phyloP scores from a whole-genome alignment of 257 asterid species.

The Rehmannia glutinosa region DNA sequence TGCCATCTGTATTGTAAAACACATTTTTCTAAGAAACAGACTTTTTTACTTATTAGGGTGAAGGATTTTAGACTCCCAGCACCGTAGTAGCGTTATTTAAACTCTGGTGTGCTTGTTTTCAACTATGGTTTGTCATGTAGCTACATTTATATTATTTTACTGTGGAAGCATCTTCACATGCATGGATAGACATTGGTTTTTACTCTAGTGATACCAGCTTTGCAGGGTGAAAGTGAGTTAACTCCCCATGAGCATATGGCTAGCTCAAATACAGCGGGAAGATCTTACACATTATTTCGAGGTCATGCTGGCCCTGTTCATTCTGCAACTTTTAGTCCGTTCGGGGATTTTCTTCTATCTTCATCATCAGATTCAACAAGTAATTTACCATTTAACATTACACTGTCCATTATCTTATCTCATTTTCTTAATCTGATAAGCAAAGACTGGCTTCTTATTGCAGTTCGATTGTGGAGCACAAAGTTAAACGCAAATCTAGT shows the following conservation, averaged over 20 bases:
- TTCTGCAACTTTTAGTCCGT: slow-evolving; percentile 85
- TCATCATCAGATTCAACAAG: slow-evolving; percentile 96
- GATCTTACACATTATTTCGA: slow-evolving; percentile 68
- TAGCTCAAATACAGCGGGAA: slow-evolving; percentile 47
- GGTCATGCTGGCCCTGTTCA: slow-evolving; percentile 96
- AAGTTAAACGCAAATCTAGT: slow-evolving; percentile 85
- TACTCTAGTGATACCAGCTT: slow-evolving; percentile 45
- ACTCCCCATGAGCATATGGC: slow-evolving; percentile 42
- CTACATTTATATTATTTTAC: neutral
- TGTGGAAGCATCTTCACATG: neutral
- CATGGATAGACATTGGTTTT: slow-evolving; percentile 9
- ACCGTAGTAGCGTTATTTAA: neutral
- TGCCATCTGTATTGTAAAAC: neutral
- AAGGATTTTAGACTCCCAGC: neutral
- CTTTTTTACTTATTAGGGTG: neutral
- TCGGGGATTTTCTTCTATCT: slow-evolving; percentile 84
- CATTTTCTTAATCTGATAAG: neutral
- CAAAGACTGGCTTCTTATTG: slow-evolving; percentile 19
- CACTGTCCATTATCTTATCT: neutral
- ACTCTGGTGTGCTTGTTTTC: neutral
- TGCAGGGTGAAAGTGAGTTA: slow-evolving; percentile 62
- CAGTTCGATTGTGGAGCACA: slow-evolving; percentile 96
- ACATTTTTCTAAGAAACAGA: neutral
- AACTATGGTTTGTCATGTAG: neutral
- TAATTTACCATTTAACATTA: slow-evolving; percentile 24